Conservation (phyloP, 495 filamentous ascomycete species). For the Aspergillus biplanus region DNA sequence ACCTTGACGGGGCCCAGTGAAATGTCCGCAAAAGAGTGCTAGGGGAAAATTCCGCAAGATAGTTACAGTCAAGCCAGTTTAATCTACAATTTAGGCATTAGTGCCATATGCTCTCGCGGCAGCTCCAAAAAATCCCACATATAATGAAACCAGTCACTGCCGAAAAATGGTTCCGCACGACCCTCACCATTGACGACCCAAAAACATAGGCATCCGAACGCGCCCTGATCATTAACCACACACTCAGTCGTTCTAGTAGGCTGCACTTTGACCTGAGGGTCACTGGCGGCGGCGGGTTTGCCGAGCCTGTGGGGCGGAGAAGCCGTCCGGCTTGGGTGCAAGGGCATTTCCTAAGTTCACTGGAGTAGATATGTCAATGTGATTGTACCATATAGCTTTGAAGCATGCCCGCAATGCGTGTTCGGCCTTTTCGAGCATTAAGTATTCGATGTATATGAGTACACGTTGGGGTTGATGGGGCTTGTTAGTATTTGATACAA, state of each 20-base stretch:
- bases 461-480: slow-evolving; percentile 61
- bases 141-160: slow-evolving; percentile 67
- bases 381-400: slow-evolving; percentile 49
- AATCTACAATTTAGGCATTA: slow-evolving; percentile 3
- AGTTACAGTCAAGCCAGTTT: too few relatives aligned
- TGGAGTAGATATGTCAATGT: slow-evolving; percentile 52
- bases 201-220: slow-evolving; percentile 77
- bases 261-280: slow-evolving; percentile 58
- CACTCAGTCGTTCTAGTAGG: slow-evolving; percentile 61
- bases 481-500: too few relatives aligned
- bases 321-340: slow-evolving; percentile 30
- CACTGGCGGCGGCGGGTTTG: slow-evolving; percentile 54
- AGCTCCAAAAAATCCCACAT: slow-evolving; percentile 46
- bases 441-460: slow-evolving; percentile 63
- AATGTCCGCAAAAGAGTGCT: too few relatives aligned
- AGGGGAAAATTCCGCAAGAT: too few relatives aligned
- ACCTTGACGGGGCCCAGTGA: too few relatives aligned
- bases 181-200: slow-evolving; percentile 63
- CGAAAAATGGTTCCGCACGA: slow-evolving; percentile 71
- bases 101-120: slow-evolving; percentile 37
- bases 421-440: slow-evolving; percentile 44
- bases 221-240: slow-evolving; percentile 60
- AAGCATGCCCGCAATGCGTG: slow-evolving; percentile 50
- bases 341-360: slow-evolving; percentile 30
- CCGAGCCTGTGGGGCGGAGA: slow-evolving; percentile 37